Base-by-base conservation (phyloP, 495 filamentous ascomycete genomes). In the Daldinia grandis region DNA sequence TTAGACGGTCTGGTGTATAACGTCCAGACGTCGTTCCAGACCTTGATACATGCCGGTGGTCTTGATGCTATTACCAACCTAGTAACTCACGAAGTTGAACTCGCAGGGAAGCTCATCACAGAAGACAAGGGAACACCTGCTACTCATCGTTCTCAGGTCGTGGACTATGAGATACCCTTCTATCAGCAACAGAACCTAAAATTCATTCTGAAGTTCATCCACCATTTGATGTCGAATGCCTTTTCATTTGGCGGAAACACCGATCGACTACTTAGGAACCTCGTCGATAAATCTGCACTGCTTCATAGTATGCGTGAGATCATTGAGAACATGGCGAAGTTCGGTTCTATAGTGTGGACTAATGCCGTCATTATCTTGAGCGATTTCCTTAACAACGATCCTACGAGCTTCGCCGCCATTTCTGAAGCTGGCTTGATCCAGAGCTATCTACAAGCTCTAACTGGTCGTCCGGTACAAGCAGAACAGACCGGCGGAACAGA, bases 351-450 rank as follows among this genome's bases (percentile, higher is more conserved):
- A 69, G 92, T 98, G 15, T 99, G 96, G 96, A 96, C 93, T 61
- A 91, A 92, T 74, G 91, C 93, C 17, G 92, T 95, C 62, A 91
- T 90, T 68, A 93, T 98, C 70, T 84, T 98, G 28, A 95, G 92
- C 78, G 95, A 90, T 74, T 98, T 98, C 82, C 97, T 99, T 64
- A 96, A 99, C 79, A 98, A 98, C 76, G 96, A 99, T 73, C 96
- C 96, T 2, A 98, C 96, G 4, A 99, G 96, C 74, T 98, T 98
- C 75, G 89, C 92, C 28, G 93, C 97, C 17, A 94, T 99, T 70
- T 92, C 91, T 17, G 96, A 99, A 81, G 93, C 96, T 51, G 95
- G 95, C 30, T 83, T 98, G 57, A 93, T 93, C 65, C 89, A 90
- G 75, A 92, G 87, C 59, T 88, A 97, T 49, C 85, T 99, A 24